Base-by-base conservation (phyloP, 495 filamentous ascomycete species). In the Glonium stellatum region DNA sequence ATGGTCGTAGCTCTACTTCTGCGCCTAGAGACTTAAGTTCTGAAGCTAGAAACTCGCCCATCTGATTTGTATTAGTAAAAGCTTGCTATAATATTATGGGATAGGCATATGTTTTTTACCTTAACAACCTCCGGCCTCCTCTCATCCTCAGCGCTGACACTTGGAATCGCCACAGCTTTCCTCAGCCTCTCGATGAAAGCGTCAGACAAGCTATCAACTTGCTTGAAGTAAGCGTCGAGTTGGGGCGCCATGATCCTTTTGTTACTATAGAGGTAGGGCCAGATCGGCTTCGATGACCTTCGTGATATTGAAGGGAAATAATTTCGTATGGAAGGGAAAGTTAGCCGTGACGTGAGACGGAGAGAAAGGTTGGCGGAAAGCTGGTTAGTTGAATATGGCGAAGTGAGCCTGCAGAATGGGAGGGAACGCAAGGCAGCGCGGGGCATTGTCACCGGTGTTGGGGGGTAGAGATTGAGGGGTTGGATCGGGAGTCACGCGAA, bases 101-200 rank as follows among this genome's bases (percentile, higher is more conserved):
- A 22, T 19, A 11, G 27, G 36, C 13, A 31, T 31, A 31, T 2
- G 6, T 10, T 15, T 68, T 75, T 59, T 69, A 83, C 83, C 68
- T 76, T 85, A 69, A 98, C 82, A 59, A 98, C 93, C 79, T 97
- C 88, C 59, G 81, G 84, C 41, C 93, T 83, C 69, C 90, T 86
- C 64, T 85, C 85, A 66, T 92, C 89, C 58, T 96, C 91, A 1
- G 92, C 88, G 19, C 92, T 97, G 65, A 99, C 76, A 47, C 93
- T 97, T 5, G 95, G 93, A 61, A 99, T 99, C 42, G 91, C 91
- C 59, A 99, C 92, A 47, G 93, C 93, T 73, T 89, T 83, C 64
- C 88, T 80, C 54, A 98, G 83, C 65, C 95, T 88, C 62, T 96
- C 86, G 70, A 97, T 96, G 79, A 97, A 98, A 65, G 79, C 74